Base-by-base conservation (phyloP, 2,329 filamentous ascomycete species). In the Aureobasidium musti region DNA sequence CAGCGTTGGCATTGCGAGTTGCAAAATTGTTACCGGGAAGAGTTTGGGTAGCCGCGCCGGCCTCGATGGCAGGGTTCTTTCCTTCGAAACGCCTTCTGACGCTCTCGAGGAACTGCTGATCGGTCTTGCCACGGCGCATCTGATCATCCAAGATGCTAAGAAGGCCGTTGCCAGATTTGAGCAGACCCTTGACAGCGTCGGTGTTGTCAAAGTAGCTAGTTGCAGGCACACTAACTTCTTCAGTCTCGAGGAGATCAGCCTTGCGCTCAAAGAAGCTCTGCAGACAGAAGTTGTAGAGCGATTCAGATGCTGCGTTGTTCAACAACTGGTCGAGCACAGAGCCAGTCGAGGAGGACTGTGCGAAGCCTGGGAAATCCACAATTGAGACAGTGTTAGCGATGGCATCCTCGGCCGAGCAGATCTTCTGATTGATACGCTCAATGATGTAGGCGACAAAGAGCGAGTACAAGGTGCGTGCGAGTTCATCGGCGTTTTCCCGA, bases 181-280 rank as follows among this genome's bases (percentile, higher is more conserved):
- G 82, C 37, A 99, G 83, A 14, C 92, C 94, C 73, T 91, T 92
- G 68, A 97, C 92, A 11, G 94, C 92, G 76, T 98, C 95, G 0
- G 91, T 92, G 77, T 98, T 99, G 78, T 99, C 95, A 72, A 97
- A 99, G 78, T 98, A 99, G 80, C 92, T 97, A 0, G 94, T 97
- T 0, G 93, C 89, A 2, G 93, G 86, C 2, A 99, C 91, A 37
- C 84, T 87, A 41, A 99, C 91, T 76, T 99, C 95, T 77, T 99
- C 95, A 1, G 89, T 92, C 75, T 99, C 95, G 26, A 99, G 84
- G 79, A 96, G 87, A 69, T 98, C 94, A 0, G 93, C 92, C 77
- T 95, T 96, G 71, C 89, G 89, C 74, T 97, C 93, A 77, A 98
- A 99, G 80, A 99, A 98, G 77, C 91, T 96, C 75, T 97, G 93